These are phyloP conservation scores for Heritiera fomes DNA, from an alignment of 345 rosid genomes.

Conservation along the genomic window DNA sequence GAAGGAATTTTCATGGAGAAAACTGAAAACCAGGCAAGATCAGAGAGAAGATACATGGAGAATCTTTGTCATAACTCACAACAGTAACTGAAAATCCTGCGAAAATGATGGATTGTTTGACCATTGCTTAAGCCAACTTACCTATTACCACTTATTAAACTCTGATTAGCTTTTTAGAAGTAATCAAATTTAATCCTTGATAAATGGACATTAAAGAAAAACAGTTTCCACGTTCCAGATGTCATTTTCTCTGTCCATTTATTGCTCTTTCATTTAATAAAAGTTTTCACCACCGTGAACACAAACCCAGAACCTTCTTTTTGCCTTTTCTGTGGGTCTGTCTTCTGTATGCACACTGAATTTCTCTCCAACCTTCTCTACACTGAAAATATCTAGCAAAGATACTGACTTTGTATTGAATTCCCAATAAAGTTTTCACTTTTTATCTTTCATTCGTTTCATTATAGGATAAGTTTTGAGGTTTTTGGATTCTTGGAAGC, in stretches of 20 bases:
- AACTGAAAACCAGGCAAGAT: too few species aligned
- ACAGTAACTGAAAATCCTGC: background rate
- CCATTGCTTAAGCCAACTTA: too few species aligned
- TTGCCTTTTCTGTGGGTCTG: background rate
- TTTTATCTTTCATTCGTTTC: background rate
- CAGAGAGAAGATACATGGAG: background rate
- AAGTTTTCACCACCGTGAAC: background rate
- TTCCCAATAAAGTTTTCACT: constrained; percentile 12
- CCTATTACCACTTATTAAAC: background rate
- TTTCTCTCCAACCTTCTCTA: background rate
- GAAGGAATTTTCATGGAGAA: background rate
- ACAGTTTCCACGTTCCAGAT: background rate
- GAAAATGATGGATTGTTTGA: background rate
- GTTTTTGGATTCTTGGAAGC: background rate
- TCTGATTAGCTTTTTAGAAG: background rate
- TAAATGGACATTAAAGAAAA: background rate
- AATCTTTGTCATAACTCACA: background rate
- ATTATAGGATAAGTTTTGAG: background rate
- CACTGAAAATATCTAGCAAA: background rate
- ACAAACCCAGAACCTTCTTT: background rate
- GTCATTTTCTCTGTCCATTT: background rate
- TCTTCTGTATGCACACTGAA: background rate
- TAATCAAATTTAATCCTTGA: background rate
- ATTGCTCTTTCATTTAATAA: background rate
- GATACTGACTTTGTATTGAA: background rate